Conservation (phyloP, 768 basidiomycete genomes). For the Podaxis mareebaensis region DNA sequence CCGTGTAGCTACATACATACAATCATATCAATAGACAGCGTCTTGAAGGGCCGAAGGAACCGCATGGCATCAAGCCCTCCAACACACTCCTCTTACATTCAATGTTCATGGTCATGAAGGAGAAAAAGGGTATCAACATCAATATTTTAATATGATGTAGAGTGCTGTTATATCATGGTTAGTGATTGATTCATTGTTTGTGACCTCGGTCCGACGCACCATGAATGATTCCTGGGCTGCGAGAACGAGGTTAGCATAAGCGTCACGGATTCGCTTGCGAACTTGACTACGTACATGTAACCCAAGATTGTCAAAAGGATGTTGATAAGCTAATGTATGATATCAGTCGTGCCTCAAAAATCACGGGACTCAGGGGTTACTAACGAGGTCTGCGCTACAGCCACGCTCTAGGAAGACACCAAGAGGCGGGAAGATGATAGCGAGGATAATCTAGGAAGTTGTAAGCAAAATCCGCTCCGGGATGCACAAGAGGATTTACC, state of each 20-base stretch:
- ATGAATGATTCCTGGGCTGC: slow-evolving; percentile 78
- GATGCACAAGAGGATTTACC: slow-evolving; percentile 36
- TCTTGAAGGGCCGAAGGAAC: neutral
- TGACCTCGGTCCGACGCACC: slow-evolving; percentile 32
- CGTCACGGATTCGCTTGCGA: neutral
- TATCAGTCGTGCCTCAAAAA: slow-evolving; percentile 14
- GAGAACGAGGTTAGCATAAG: slow-evolving; percentile 16
- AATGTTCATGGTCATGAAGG: slow-evolving; percentile 1
- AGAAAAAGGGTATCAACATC: slow-evolving; percentile 22
- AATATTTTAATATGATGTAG: slow-evolving; percentile 83
- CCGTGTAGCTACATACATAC: neutral
- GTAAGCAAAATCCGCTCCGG: slow-evolving; percentile 14
- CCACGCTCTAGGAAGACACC: slow-evolving; percentile 91
- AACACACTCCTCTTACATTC: neutral
- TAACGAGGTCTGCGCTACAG: slow-evolving; percentile 72
- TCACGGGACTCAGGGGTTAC: slow-evolving; percentile 26
- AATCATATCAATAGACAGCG: too few relatives aligned
- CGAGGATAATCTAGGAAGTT: slow-evolving; percentile 47
- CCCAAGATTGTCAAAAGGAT: slow-evolving; percentile 78
- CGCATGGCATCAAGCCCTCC: slow-evolving; percentile 2
- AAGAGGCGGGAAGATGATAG: slow-evolving; percentile 77
- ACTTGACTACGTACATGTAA: slow-evolving; percentile 58
- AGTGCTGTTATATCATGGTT: slow-evolving; percentile 47
- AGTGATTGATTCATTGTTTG: slow-evolving; percentile 10
- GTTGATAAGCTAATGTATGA: slow-evolving; percentile 55